Conservation (phyloP, 768 basidiomycete species). For the Boletus insuetus region DNA sequence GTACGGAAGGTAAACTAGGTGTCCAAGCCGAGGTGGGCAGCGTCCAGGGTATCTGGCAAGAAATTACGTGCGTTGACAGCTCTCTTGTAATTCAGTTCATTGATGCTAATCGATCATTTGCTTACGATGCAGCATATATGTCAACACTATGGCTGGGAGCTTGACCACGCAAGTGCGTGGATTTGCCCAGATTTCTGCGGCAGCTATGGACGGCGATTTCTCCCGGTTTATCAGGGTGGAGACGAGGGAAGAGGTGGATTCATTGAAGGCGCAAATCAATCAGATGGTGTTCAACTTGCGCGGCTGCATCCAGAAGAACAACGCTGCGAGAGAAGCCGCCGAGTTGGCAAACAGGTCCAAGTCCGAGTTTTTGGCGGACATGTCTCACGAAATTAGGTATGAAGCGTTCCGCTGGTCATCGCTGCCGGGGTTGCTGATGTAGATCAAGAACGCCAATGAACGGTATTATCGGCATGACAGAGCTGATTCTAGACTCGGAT, state of each 20-base stretch:
- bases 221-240: constrained; percentile 99
- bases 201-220: constrained; percentile 98
- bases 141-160: constrained; percentile 97
- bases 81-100: neutral
- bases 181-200: constrained; percentile 97
- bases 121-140: constrained; percentile 63
- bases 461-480: constrained; percentile 99
- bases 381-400: constrained; percentile 97
- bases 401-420: neutral
- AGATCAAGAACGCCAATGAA: constrained; percentile 96
- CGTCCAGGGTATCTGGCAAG: constrained; percentile 97
- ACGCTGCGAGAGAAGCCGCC: constrained; percentile 93
- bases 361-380: constrained; percentile 98
- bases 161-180: constrained; percentile 98
- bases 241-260: constrained; percentile 98
- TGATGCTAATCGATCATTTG: neutral
- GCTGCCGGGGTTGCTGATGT: constrained; percentile 8
- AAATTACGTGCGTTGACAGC: constrained; percentile 77
- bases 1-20: constrained; percentile 97
- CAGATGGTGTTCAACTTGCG: constrained; percentile 98
- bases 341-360: constrained; percentile 97
- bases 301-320: constrained; percentile 98
- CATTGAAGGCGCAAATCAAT: constrained; percentile 97
- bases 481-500: constrained; percentile 94
- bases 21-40: constrained; percentile 97